Base-by-base conservation (phyloP, 352 stramenopile species). In the Globisporangium camurandrum region DNA sequence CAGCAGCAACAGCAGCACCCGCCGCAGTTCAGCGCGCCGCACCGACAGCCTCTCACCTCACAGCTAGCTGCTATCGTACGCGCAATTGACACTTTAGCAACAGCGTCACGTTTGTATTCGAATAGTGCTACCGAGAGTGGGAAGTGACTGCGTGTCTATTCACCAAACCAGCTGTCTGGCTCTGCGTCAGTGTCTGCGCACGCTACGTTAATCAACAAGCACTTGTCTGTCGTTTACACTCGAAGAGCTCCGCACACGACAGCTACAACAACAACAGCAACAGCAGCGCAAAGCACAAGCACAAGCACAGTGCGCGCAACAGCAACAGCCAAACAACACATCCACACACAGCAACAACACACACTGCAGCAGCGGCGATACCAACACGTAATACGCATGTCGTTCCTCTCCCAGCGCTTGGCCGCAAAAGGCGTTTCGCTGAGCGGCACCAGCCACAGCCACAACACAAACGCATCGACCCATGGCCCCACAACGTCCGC, bases 141-240 rank as follows among this genome's bases (percentile, higher is more conserved):
- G n/a, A n/a, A 34, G 40, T 26, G 39, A 31, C 9, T 34, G 43
- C 43, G 43, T 49, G 30, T 49, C 43, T 49, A 49, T 49, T 14
- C 43, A n/a, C 43, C 12, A 16, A 24, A 4, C 16, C 24, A 20
- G 36, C 36, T 41, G 36, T 41, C 36, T 41, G 36, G 36, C 36
- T 41, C 36, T 41, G 36, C 36, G 11, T 39, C 9, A 39, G 2
- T 19, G 17, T n/a, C 36, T 23, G 5, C 17, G 17, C 33, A 39
- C 8, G 17, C 33, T 17, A 39, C 19, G 17, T 39, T 41, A 8
- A 34, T 12, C 36, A 22, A 19, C 36, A 19, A 19, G 17, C 36
- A 41, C 7, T 40, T 19, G 17, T 14, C n/a, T n/a, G 36, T 40
- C 36, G 36, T 16, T 20, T 48, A 14, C 24, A 37, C 42, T 37